Percentiles rank a stretch among this genome's conserved stretches.
phyloP scores from a whole-genome alignment of 495 filamentous ascomycete species.

The Hamigera avellanea region DNA sequence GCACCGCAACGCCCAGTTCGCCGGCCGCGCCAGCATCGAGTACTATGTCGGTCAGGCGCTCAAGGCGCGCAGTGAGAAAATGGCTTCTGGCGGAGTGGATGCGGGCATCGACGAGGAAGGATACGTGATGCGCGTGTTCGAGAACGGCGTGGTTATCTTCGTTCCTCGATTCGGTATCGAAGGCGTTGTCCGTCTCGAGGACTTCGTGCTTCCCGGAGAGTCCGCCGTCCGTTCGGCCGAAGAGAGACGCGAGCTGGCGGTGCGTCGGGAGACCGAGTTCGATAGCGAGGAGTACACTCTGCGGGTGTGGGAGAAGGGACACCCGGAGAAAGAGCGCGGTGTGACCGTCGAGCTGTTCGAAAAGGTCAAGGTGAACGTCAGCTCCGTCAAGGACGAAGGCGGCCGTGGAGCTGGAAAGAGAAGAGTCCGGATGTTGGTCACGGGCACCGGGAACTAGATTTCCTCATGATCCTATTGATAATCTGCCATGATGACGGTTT shows the following conservation, averaged over 20 bases:
- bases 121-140: conserved; percentile 93
- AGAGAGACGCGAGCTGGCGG: conserved; percentile 28
- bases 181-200: conserved; percentile 71
- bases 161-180: conserved; percentile 94
- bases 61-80: conserved; percentile 59
- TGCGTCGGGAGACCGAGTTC: conserved; percentile 52
- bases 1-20: conserved; percentile 92
- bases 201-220: conserved; percentile 65
- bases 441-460: conserved; percentile 8
- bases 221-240: conserved; percentile 20
- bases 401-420: conserved; percentile 73
- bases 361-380: conserved; percentile 77
- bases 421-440: conserved; percentile 37
- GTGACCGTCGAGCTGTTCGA: conserved; percentile 71
- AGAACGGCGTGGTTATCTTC: conserved; percentile 92
- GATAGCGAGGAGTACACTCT: conserved; percentile 78
- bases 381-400: conserved; percentile 77
- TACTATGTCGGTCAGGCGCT: conserved; percentile 97
- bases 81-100: conserved; percentile 24
- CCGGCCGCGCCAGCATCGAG: conserved; percentile 82
- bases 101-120: conserved; percentile 64
- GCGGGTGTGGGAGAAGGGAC: conserved; percentile 34
- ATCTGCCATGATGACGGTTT: too few species aligned
- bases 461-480: background rate
- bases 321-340: conserved; percentile 38